Conservation (phyloP, 2,329 filamentous ascomycete species). For the Fusarium sulawesiense region DNA sequence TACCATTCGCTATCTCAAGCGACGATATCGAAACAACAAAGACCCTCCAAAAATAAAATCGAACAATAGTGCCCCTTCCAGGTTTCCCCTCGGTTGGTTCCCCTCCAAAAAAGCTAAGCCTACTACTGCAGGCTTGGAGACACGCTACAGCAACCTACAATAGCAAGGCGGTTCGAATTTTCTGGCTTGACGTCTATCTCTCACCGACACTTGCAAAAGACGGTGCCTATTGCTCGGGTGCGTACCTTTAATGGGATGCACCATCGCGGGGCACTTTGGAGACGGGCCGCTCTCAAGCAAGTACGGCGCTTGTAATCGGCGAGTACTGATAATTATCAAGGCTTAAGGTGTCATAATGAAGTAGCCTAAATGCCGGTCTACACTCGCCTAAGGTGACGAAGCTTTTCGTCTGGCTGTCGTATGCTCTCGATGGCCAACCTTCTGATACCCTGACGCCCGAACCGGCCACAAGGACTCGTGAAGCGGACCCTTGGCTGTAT, state of each 20-base stretch:
- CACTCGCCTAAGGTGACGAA: neutral
- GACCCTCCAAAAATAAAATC: conserved; percentile 36
- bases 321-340: neutral
- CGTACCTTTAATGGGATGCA: conserved; percentile 33
- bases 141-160: conserved; percentile 33
- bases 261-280: conserved; percentile 35
- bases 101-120: conserved; percentile 26
- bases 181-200: conserved; percentile 14
- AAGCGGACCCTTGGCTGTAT: conserved; percentile 26
- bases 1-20: conserved; percentile 42
- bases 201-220: conserved; percentile 46
- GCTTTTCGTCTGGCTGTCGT: neutral
- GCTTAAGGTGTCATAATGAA: neutral
- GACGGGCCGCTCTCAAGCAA: conserved; percentile 32
- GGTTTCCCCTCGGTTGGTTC: conserved; percentile 39
- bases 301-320: conserved; percentile 17
- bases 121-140: conserved; percentile 31
- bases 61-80: conserved; percentile 42
- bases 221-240: conserved; percentile 40
- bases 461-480: conserved; percentile 14
- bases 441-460: neutral
- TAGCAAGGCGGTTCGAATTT: conserved; percentile 23
- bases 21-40: conserved; percentile 35
- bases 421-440: neutral
- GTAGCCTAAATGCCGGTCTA: neutral